Evolutionary conservation across 2,329 filamentous ascomycete genomes (phyloP).

Genomic region (Neurospora sp.): DNA sequence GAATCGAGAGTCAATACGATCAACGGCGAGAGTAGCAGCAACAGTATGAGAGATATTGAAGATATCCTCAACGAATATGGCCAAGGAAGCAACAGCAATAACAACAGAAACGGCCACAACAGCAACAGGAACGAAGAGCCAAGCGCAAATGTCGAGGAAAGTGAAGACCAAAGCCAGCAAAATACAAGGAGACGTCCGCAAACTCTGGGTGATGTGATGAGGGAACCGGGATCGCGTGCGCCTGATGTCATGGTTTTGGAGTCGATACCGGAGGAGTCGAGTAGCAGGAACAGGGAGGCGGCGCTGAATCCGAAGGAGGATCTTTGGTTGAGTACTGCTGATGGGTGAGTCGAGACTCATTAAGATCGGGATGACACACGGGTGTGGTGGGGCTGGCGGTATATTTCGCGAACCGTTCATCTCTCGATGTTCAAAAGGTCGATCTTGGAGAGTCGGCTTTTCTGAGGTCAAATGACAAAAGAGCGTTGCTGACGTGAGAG

Average conservation of each 20-base stretch:
- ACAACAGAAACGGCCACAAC: not conserved
- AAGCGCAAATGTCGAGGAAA: constrained; percentile 3
- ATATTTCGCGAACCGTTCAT: not conserved
- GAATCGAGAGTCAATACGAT: not conserved
- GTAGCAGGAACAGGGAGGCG: constrained; percentile 18
- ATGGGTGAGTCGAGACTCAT: constrained; percentile 28
- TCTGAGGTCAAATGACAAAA: not conserved
- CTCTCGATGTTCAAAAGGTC: not conserved
- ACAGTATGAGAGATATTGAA: constrained; percentile 1
- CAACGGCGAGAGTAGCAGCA: constrained; percentile 4
- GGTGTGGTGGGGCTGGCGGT: not conserved
- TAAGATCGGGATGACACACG: too few relatives aligned
- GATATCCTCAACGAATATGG: not conserved
- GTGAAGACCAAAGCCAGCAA: not conserved
- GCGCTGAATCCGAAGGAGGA: constrained; percentile 32
- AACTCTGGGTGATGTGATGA: constrained; percentile 32
- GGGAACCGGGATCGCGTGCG: constrained; percentile 26
- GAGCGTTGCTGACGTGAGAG: constrained; percentile 8
- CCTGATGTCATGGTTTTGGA: constrained; percentile 32
- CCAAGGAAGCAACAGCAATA: not conserved
- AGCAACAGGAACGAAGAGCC: not conserved
- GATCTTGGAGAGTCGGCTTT: not conserved
- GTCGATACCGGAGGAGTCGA: constrained; percentile 22
- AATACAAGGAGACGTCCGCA: not conserved
- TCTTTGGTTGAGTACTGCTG: constrained; percentile 39